Evolutionary conservation across 2,329 filamentous ascomycete genomes (phyloP).

Genomic region (Aspergillus persii): DNA sequence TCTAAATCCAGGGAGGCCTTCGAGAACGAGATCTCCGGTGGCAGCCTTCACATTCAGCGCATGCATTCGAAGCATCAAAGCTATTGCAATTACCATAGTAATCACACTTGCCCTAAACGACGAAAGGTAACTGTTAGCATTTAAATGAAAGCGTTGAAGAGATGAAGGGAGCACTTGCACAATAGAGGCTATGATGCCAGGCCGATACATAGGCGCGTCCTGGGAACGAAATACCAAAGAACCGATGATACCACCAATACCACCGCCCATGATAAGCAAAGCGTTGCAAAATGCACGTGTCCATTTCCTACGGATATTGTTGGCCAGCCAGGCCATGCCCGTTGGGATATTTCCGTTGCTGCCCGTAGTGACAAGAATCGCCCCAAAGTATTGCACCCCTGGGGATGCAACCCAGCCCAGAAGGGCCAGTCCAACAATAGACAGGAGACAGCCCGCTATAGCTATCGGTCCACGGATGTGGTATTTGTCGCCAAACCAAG

Average conservation of each 20-base stretch:
- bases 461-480: constrained; percentile 26
- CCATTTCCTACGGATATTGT: constrained; percentile 32
- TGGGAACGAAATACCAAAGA: constrained; percentile 15
- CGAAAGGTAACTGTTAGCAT: too few relatives aligned
- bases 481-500: constrained; percentile 29
- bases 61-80: too few relatives aligned
- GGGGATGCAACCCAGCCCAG: too few relatives aligned
- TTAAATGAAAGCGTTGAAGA: constrained; percentile 27
- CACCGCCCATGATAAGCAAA: constrained; percentile 18
- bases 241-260: constrained; percentile 12
- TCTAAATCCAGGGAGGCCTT: constrained; percentile 32
- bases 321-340: constrained; percentile 31
- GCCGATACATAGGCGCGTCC: constrained; percentile 13
- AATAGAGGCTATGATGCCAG: constrained; percentile 20
- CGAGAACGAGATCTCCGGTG: constrained; percentile 33
- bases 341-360: constrained; percentile 31
- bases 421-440: too few relatives aligned
- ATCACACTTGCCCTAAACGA: too few relatives aligned
- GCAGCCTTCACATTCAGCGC: constrained; percentile 37
- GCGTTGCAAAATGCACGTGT: constrained; percentile 24
- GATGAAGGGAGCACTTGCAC: constrained; percentile 24
- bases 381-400: too few relatives aligned
- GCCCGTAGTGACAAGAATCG: constrained; percentile 29
- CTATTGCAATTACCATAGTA: too few relatives aligned
- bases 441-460: constrained; percentile 24